phyloP scores from a whole-genome alignment of 192 early-diverging fungal species.

The Rhizoclosmatium globosum region DNA sequence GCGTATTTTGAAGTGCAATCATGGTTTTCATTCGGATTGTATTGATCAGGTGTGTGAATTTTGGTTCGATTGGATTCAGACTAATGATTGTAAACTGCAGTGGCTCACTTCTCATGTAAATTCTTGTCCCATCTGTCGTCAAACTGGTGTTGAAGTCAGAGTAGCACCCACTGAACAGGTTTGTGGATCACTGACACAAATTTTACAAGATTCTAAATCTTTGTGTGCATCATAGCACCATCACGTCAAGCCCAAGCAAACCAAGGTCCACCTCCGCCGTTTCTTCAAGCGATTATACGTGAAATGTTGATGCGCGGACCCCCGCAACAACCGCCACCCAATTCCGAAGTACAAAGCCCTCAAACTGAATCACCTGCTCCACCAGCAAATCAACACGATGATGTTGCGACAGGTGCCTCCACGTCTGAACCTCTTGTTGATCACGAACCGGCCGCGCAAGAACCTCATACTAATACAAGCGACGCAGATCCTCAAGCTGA shows the following conservation, averaged over 20 bases:
- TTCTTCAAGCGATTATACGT: background rate
- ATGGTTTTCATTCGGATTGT: conserved; percentile 59
- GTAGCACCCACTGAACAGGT: conserved; percentile 8
- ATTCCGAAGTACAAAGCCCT: background rate
- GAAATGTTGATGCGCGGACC: background rate
- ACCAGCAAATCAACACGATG: background rate
- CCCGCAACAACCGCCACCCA: background rate
- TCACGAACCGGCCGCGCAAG: background rate
- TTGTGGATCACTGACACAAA: background rate
- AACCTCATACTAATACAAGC: background rate
- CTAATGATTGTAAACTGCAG: conserved; percentile 5
- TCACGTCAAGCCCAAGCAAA: background rate
- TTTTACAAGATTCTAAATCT: background rate
- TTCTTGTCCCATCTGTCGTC: conserved; percentile 55
- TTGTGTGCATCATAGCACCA: background rate
- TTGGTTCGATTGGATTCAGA: background rate
- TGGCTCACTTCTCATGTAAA: conserved; percentile 54
- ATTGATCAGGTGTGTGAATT: conserved; percentile 44
- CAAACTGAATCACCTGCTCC: background rate
- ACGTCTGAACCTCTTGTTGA: background rate
- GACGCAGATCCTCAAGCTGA: background rate
- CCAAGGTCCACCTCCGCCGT: conserved; percentile 13
- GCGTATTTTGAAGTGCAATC: conserved; percentile 53
- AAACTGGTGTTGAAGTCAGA: conserved; percentile 41
- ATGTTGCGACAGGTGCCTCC: background rate